phyloP scores from a whole-genome alignment of 108 stramenopile genomes.

The Cyclotella kingstonii region DNA sequence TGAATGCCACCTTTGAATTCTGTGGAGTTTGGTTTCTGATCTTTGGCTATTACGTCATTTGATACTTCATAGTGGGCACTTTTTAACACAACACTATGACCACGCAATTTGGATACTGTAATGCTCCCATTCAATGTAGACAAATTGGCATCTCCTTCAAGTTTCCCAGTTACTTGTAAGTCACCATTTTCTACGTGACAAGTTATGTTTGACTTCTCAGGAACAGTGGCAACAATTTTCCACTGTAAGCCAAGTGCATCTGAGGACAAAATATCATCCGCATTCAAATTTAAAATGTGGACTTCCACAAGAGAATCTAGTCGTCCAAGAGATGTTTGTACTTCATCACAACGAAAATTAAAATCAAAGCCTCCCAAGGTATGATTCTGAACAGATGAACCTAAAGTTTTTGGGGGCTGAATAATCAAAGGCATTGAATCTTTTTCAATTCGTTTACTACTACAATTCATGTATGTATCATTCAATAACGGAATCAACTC shows the following conservation, averaged over 20 bases:
- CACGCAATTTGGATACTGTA: constrained; percentile 62
- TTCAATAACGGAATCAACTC: constrained; percentile 13
- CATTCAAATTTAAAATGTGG: neutral
- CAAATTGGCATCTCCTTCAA: constrained; percentile 73
- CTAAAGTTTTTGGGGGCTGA: neutral
- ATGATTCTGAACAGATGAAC: neutral
- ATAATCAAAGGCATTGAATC: neutral
- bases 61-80: neutral
- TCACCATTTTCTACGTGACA: constrained; percentile 51
- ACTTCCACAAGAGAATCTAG: constrained; percentile 24
- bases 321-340: constrained; percentile 26
- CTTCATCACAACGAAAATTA: constrained; percentile 16
- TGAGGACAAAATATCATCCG: neutral
- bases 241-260: neutral
- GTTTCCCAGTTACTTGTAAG: constrained; percentile 54
- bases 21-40: neutral
- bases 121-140: constrained; percentile 56
- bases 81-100: constrained; percentile 56
- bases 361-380: constrained; percentile 14
- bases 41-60: too few relatives aligned
- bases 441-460: too few relatives aligned
- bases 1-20: constrained; percentile 39
- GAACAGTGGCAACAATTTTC: constrained; percentile 54
- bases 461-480: neutral
- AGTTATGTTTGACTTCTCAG: constrained; percentile 72